Evolutionary conservation across 306 rosid species (phyloP), one percentile per base, ranked within the genome.

Genomic region (Acacia crassicarpa): DNA sequence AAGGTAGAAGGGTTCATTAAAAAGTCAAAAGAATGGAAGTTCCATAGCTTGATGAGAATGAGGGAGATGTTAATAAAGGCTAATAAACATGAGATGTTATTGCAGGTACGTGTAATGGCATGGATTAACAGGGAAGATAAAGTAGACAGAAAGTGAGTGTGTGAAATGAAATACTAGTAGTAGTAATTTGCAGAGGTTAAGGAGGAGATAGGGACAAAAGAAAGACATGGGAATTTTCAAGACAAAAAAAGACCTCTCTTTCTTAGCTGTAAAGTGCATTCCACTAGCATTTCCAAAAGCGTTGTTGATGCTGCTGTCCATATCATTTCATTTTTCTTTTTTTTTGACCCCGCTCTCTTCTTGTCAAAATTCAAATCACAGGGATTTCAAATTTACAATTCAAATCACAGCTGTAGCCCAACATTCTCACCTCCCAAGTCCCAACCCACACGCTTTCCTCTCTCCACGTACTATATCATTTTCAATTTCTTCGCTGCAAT

Each of bases 201-300:
- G 62, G 13, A 54, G 62, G 0, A 54, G 62, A 56, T 20, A 13
- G 23, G 62, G 62, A 54, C 66, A 53, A 27, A 27, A 27, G 27
- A 27, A 20, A 30, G 65, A n/a, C 49, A n/a, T 25, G 74, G 40
- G 32, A 38, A 78, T 46, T 65, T 65, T 66, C 49, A 72, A 38
- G 48, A 32, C 23, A 35, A 10, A 35, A 23, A 33, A n/a, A 58
- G 9, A 35, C 12, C 11, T 22, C 9, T 1, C 54, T 44, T 68
- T 19, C 68, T 79, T 68, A 53, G 82, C 40, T 79, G 82, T 68
- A 79, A 79, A 68, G 82, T 35, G 75, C 12, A 49, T 14, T 15
- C 62, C 2, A 51, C 32, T 14, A 15, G 12, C 43, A 22, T 23
- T 15, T 40, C 76, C 25, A 68, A 78, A 68, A 40, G 82, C 53